Conservation (phyloP, 306 rosid genomes). For the Urtica urens region DNA sequence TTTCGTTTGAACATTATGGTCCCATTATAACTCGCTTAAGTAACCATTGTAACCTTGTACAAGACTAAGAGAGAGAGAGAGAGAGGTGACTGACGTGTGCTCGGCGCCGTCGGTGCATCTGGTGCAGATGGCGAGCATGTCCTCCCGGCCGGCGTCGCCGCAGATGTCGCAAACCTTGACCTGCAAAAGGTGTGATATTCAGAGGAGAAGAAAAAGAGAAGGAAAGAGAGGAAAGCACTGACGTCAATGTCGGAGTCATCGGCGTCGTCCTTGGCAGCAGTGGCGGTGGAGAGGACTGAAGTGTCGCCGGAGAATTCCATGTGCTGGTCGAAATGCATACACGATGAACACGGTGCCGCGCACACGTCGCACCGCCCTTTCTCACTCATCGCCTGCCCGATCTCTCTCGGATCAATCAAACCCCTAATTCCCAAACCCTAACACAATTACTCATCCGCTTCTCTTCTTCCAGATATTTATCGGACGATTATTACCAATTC, state of each 20-base stretch:
- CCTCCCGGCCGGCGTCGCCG: slow-evolving; percentile 93
- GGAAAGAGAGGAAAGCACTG: slow-evolving; percentile 33
- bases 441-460: too few species aligned
- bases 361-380: slow-evolving; percentile 74
- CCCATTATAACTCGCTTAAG: too few species aligned
- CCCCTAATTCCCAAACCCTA: too few species aligned
- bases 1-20: too few species aligned
- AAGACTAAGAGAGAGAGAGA: slow-evolving; percentile 11
- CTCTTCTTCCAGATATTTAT: too few species aligned
- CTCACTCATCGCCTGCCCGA: slow-evolving; percentile 53
- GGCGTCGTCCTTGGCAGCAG: too few species aligned
- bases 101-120: slow-evolving; percentile 97
- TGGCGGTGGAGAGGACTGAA: slow-evolving; percentile 36
- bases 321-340: slow-evolving; percentile 50
- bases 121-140: slow-evolving; percentile 74
- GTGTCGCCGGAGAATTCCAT: slow-evolving; percentile 59
- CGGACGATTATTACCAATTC: too few species aligned
- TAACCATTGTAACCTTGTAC: too few species aligned
- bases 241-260: slow-evolving; percentile 41
- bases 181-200: slow-evolving; percentile 25
- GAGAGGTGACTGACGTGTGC: slow-evolving; percentile 56
- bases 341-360: slow-evolving; percentile 72
- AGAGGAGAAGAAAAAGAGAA: too few species aligned
- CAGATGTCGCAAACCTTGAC: slow-evolving; percentile 93
- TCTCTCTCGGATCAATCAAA: too few species aligned